These are phyloP conservation scores for Scheffersomyces stipitis DNA, from an alignment of 805 yeast species.

Conservation along the genomic window DNA sequence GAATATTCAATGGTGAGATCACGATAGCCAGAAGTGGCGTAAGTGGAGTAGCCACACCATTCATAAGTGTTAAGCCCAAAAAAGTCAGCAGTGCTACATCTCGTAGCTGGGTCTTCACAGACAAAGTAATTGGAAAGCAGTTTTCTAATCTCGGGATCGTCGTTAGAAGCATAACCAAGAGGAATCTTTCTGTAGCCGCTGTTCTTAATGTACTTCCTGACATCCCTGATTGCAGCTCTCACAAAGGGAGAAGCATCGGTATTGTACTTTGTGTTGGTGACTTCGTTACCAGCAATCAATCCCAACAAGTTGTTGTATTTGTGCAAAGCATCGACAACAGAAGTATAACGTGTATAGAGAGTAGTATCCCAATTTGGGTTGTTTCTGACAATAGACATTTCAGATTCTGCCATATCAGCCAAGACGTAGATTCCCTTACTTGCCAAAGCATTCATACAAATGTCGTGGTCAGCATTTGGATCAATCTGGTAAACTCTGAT, in stretches of 20 bases:
- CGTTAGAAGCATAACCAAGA: conserved; percentile 42
- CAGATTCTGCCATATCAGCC: conserved; percentile 38
- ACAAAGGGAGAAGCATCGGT: conserved; percentile 34
- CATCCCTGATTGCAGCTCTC: conserved; percentile 36
- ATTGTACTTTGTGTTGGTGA: conserved; percentile 26
- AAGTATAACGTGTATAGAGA: conserved; percentile 26
- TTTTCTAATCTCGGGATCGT: conserved; percentile 31
- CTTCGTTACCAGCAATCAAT: conserved; percentile 44
- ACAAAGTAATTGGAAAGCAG: conserved; percentile 29
- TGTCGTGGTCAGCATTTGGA: conserved; percentile 67
- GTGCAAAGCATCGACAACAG: conserved; percentile 34
- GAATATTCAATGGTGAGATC: conserved; percentile 32
- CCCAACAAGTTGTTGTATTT: conserved; percentile 36
- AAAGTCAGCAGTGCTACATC: conserved; percentile 25
- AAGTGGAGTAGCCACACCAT: conserved; percentile 43
- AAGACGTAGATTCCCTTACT: conserved; percentile 36
- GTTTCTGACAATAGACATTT: conserved; percentile 30
- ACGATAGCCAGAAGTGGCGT: conserved; percentile 35
- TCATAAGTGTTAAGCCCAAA: conserved; percentile 39
- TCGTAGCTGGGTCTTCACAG: conserved; percentile 19
- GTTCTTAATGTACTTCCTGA: conserved; percentile 24
- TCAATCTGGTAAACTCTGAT: conserved; percentile 86
- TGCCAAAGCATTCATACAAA: conserved; percentile 30
- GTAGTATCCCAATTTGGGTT: conserved; percentile 36
- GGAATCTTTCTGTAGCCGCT: conserved; percentile 35